Conservation (phyloP, 129 eudicot species). For the Ambrosia trifida region DNA sequence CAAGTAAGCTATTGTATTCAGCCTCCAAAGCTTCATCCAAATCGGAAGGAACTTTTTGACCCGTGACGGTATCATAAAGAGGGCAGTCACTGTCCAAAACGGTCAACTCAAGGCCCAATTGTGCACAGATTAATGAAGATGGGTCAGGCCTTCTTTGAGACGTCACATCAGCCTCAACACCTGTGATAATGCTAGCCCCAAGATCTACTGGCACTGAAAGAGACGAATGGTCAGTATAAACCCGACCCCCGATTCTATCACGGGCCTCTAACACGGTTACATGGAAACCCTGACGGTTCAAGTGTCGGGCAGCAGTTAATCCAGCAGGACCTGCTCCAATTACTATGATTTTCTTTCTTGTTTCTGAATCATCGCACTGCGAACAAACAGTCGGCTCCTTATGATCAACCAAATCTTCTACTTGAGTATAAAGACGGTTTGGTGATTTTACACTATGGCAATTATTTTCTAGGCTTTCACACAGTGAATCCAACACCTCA, state of each 20-base stretch:
- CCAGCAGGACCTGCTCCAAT: conserved; percentile 99
- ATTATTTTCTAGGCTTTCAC: conserved; percentile 33
- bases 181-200: conserved; percentile 98
- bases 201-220: conserved; percentile 99
- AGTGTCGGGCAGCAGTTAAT: conserved; percentile 91
- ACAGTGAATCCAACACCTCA: conserved; percentile 18
- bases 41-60: conserved; percentile 84
- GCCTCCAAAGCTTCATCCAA: conserved; percentile 92
- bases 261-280: conserved; percentile 91
- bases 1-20: conserved; percentile 83
- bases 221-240: conserved; percentile 82
- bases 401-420: conserved; percentile 29
- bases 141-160: conserved; percentile 94
- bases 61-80: conserved; percentile 83
- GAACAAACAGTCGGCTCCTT: conserved; percentile 26
- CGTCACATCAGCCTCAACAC: conserved; percentile 96
- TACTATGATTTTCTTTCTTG: conserved; percentile 58
- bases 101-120: conserved; percentile 91
- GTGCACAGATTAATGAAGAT: conserved; percentile 92
- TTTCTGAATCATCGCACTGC: conserved; percentile 43
- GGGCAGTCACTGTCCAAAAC: conserved; percentile 96
- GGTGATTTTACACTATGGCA: conserved; percentile 28
- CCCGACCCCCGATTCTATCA: conserved; percentile 96
- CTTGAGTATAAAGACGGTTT: conserved; percentile 19
- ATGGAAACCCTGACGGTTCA: conserved; percentile 84